Percentiles rank a stretch among this genome's conserved stretches.
phyloP scores from a whole-genome alignment of 768 basidiomycete species.

The Lentinula lateritia region DNA sequence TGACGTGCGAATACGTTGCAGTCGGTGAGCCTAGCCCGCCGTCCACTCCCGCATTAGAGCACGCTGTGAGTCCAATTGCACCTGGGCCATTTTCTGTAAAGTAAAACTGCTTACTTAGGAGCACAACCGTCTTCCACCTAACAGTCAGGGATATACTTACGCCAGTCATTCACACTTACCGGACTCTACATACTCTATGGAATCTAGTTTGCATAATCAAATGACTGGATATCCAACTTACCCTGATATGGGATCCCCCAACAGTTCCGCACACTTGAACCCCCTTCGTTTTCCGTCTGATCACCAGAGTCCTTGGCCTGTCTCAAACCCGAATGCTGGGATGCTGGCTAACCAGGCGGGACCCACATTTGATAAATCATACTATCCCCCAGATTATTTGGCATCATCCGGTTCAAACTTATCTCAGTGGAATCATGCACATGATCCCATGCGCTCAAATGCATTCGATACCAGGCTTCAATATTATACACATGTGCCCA shows the following conservation, averaged over 20 bases:
- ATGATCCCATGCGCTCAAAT: background rate
- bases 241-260: background rate
- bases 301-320: background rate
- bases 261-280: background rate
- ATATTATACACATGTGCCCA: background rate
- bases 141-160: background rate
- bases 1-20: slow-evolving; percentile 36
- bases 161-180: background rate
- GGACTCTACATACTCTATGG: background rate
- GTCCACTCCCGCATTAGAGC: slow-evolving; percentile 1
- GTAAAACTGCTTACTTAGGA: background rate
- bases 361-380: background rate
- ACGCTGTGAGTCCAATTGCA: slow-evolving; percentile 4
- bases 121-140: background rate
- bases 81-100: background rate
- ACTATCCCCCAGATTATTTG: background rate
- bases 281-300: background rate
- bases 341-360: background rate
- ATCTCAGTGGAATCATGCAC: background rate
- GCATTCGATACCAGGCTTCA: background rate
- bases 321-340: background rate
- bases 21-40: slow-evolving; percentile 22
- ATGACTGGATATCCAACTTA: background rate
- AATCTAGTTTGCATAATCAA: background rate
- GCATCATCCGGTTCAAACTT: background rate